Conservation (phyloP, 345 rosid species). For the Eucalyptus lansdowneana region DNA sequence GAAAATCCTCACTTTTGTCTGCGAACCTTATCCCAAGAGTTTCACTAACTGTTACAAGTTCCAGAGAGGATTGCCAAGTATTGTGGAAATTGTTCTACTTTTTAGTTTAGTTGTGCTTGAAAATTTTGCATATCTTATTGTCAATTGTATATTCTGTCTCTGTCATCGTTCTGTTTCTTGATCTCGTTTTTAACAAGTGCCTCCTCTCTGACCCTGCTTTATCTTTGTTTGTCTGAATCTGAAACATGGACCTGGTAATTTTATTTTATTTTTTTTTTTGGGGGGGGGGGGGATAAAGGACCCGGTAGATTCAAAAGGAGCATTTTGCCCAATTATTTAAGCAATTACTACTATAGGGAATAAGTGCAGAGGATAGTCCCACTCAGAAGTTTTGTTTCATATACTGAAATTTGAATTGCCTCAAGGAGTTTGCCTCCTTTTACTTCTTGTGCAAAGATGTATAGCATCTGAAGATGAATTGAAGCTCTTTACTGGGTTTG, state of each 20-base stretch:
- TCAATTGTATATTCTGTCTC: background rate
- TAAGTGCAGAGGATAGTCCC: background rate
- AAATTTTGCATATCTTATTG: background rate
- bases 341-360: background rate
- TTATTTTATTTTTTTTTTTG: no score
- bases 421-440: background rate
- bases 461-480: background rate
- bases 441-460: background rate
- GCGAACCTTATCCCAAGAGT: background rate
- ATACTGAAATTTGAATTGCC: background rate
- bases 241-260: background rate
- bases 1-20: background rate
- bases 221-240: background rate
- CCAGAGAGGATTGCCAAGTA: background rate
- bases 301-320: background rate
- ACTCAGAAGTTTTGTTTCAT: background rate
- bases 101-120: background rate
- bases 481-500: background rate
- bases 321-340: background rate
- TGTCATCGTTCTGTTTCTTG: background rate
- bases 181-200: background rate
- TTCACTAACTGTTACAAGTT: background rate
- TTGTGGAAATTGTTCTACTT: background rate
- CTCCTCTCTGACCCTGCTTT: background rate
- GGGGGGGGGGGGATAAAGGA: background rate